Base-by-base conservation (phyloP, 768 basidiomycete species). In the Lepiota brunneoincarnata region DNA sequence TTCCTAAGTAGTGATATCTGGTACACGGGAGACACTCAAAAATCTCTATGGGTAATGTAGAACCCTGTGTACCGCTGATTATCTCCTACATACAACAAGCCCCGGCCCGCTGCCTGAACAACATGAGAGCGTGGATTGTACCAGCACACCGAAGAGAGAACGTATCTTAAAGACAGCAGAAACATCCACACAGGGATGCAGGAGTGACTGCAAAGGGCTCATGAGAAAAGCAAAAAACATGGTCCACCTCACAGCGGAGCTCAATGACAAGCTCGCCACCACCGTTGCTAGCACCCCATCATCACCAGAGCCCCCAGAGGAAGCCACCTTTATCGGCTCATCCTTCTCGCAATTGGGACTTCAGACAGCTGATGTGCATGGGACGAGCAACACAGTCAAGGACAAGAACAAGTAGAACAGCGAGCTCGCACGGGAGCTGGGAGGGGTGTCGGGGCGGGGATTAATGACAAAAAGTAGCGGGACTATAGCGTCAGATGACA, bases 201-300 rank as follows among this genome's bases (percentile, higher is more conserved):
- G 84, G 42, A 79, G 78, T 6, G 76, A 85, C 58, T 81, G 98
- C 72, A 76, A 78, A 20, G 82, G 87, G 0, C 71, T 98, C 44
- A 94, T 91, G 89, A 75, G 86, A 44, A 91, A 95, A 65, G 93
- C 94, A 1, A 87, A 84, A 59, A 93, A 95, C 60, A 96, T 98
- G 86, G 94, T 95, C 53, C 81, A 81, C 24, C 78, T 98, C 20
- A 93, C 96, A 2, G 87, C 86, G 46, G 88, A 95, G 35, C 80
- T 98, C 57, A 94, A 92, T 63, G 83, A 90, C 54, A 89, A 83
- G 57, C 75, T 97, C 21, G 84, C 86, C 6, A 78, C 80, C 0
- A 61, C 67, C 2, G 52, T 59, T 63, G 34, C 56, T 2, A 34
- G 56, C 24, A 38, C 69, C 6, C 55, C 63, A 12, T 54, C 72